Conservation (phyloP, 768 basidiomycete genomes). For the Auricularia sp. region DNA sequence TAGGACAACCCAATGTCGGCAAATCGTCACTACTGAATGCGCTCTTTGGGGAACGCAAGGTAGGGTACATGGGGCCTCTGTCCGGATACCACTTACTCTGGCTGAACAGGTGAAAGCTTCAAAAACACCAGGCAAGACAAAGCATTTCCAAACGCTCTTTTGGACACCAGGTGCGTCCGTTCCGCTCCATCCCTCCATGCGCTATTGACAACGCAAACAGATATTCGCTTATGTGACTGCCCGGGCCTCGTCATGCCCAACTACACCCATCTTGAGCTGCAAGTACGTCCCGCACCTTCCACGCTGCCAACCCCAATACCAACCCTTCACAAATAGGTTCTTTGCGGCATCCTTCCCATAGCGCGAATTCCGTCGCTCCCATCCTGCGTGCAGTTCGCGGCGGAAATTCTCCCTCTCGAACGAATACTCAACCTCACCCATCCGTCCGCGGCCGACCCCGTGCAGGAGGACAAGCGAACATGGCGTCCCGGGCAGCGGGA, state of each 20-base stretch:
- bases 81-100: background rate
- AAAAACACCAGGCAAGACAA: slow-evolving; percentile 88
- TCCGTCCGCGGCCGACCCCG: slow-evolving; percentile 24
- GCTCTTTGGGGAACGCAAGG: slow-evolving; percentile 68
- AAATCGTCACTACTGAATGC: slow-evolving; percentile 91
- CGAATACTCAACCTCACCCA: slow-evolving; percentile 49
- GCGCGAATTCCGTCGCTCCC: slow-evolving; percentile 77
- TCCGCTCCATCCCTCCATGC: background rate
- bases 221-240: slow-evolving; percentile 88
- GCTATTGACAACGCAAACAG: background rate
- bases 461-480: slow-evolving; percentile 59
- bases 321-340: slow-evolving; percentile 34
- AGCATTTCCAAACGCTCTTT: slow-evolving; percentile 91
- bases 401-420: slow-evolving; percentile 69
- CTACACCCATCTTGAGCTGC: slow-evolving; percentile 71
- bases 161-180: slow-evolving; percentile 46
- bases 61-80: slow-evolving; percentile 18
- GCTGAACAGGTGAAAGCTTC: slow-evolving; percentile 42
- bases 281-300: slow-evolving; percentile 31
- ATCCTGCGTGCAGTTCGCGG: slow-evolving; percentile 65
- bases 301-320: no score
- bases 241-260: slow-evolving; percentile 91
- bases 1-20: slow-evolving; percentile 92
- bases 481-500: slow-evolving; percentile 49
- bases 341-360: slow-evolving; percentile 65